A percentile compares a stretch with the other conserved stretches of the same genome.
These are phyloP conservation scores for Leptomonas seymouri DNA, from an alignment of 208 protist genomes.

Conservation along the genomic window DNA sequence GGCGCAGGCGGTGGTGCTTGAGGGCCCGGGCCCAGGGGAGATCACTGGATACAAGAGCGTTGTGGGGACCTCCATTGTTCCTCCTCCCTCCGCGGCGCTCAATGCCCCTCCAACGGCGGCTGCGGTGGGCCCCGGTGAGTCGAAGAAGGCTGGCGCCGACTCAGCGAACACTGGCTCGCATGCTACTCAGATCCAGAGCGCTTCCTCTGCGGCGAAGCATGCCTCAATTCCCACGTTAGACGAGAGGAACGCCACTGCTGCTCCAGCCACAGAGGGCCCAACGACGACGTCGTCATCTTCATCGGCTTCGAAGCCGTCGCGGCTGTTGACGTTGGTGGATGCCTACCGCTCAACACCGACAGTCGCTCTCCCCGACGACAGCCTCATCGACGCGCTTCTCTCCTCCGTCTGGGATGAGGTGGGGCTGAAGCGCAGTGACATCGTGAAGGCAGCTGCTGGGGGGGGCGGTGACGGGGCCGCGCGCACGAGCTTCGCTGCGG, in stretches of 20 bases:
- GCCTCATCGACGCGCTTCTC: constrained; percentile 53
- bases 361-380: constrained; percentile 50
- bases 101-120: neutral
- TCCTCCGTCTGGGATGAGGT: constrained; percentile 67
- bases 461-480: neutral
- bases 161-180: too few species aligned
- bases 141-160: too few species aligned
- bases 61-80: neutral
- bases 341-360: constrained; percentile 17
- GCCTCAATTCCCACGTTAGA: too few species aligned
- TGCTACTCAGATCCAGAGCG: too few species aligned
- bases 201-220: too few species aligned
- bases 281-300: neutral
- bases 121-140: neutral
- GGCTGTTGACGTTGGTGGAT: neutral
- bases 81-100: neutral
- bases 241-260: too few species aligned
- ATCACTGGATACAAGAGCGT: constrained; percentile 42
- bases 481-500: neutral
- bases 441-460: constrained; percentile 48
- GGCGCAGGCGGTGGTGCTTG: constrained; percentile 33
- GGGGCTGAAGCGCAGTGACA: constrained; percentile 50
- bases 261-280: too few species aligned
- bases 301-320: neutral
- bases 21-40: constrained; percentile 55